phyloP scores from a whole-genome alignment of 164 flowering plant genomes.

The Stephania yunnanensis region DNA sequence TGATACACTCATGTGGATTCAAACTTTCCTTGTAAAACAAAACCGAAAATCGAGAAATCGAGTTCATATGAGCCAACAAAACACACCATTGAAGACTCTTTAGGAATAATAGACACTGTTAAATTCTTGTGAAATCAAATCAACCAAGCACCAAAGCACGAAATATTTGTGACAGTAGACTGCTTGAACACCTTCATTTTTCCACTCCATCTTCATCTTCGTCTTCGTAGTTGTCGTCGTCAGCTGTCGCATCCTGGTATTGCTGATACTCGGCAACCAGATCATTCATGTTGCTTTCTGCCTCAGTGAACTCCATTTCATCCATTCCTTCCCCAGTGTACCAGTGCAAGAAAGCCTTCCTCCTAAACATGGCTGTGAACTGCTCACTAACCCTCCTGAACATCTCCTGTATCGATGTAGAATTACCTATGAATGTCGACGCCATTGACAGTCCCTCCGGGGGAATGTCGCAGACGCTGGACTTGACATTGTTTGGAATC shows the following conservation, averaged over 20 bases:
- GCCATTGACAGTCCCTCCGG: constrained; percentile 13
- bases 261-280: constrained; percentile 12
- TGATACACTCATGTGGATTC: background rate
- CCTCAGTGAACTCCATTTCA: constrained; percentile 9
- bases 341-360: constrained; percentile 16
- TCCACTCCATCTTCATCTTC: constrained; percentile 6
- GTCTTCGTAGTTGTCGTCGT: background rate
- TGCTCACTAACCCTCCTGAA: constrained; percentile 16
- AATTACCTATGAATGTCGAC: constrained; percentile 13
- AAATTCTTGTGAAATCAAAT: background rate
- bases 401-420: constrained; percentile 14
- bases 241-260: constrained; percentile 10
- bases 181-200: constrained; percentile 10
- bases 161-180: constrained; percentile 2
- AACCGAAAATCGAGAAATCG: background rate
- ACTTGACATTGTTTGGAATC: constrained; percentile 14
- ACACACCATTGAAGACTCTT: background rate
- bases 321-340: constrained; percentile 10
- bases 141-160: constrained; percentile 4
- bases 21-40: background rate
- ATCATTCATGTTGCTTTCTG: constrained; percentile 10
- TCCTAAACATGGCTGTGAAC: constrained; percentile 16
- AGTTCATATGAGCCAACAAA: background rate
- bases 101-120: background rate
- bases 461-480: constrained; percentile 13